Base-by-base conservation (phyloP, 345 rosid genomes). In the Populus deltoides region DNA sequence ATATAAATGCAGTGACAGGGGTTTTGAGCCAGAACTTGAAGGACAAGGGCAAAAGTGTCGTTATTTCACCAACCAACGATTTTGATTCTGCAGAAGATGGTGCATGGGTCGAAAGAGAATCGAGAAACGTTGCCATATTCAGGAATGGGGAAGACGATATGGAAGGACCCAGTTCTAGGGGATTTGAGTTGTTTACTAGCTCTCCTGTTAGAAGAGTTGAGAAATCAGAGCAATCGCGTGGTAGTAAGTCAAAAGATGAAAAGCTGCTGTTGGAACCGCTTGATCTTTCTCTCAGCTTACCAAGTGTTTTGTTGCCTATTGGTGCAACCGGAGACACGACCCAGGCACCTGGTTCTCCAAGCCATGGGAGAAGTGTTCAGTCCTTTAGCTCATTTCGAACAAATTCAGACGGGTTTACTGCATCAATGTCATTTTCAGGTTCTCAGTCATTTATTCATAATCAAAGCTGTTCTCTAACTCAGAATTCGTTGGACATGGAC, bases 381-480 rank as follows among this genome's bases (percentile, higher is more conserved):
- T 96, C 99, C 63, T 81, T 92, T 74, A 89, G 87, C 81, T 89
- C 98, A 35, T 91, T 92, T 75, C 83, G 78, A 47, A 86, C 93
- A 55, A 89, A 89, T 81, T 93, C 99, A 36, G 98, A 96, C 67
- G 97, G 98, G 57, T 88, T 96, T 76, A 92, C 97, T 36, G 90
- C 88, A 79, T 95, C 99, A 29, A 88, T 93, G 93, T 96, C 99
- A 51, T 91, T 88, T 79, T 93, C 99, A 17, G 98, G 98, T 74
- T 93, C 99, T 24, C 98, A 89, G 82, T 93, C 99, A 11, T 90
- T 92, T 77, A 90, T 88, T 82, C 99, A 96, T 83, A 93, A 96
- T 82, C 94, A 97, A 70, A 96, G 99, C 83, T 96, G 99, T 86
- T 96, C 99, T n/a, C 81, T 92, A 76, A 93, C 92, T 35, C 94